phyloP scores from a whole-genome alignment of 768 basidiomycete species.

The Boletus coccyginus region DNA sequence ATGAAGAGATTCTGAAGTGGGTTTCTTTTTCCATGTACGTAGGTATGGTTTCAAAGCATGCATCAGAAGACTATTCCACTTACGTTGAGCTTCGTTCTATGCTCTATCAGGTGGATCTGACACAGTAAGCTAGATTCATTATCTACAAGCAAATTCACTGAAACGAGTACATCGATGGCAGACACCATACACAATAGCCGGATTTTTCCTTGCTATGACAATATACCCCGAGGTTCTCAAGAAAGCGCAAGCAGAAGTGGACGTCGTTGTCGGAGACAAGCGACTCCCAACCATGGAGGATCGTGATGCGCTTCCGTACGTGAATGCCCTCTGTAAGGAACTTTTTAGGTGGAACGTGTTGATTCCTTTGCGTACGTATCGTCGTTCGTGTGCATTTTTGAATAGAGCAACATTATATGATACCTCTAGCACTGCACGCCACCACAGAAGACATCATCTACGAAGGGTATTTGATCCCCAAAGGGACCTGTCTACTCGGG shows the following conservation, averaged over 20 bases:
- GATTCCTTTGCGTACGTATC: not conserved
- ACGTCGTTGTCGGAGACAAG: constrained; percentile 5
- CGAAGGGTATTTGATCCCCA: constrained; percentile 20
- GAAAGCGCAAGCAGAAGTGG: constrained; percentile 15
- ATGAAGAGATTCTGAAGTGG: constrained; percentile 14
- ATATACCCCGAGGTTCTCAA: constrained; percentile 3
- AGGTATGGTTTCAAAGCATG: not conserved
- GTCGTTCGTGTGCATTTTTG: not conserved
- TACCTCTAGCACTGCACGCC: not conserved
- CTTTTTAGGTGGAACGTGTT: constrained; percentile 8
- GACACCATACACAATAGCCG: constrained; percentile 6
- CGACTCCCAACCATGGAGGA: constrained; percentile 14
- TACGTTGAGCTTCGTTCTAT: not conserved
- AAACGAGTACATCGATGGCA: constrained; percentile 2
- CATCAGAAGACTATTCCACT: not conserved
- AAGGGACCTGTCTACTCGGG: constrained; percentile 12
- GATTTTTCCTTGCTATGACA: constrained; percentile 21
- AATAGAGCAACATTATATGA: not conserved
- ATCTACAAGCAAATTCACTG: not conserved
- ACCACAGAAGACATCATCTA: not conserved
- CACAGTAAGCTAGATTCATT: constrained; percentile 24
- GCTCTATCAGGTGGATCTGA: constrained; percentile 26
- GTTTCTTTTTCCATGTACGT: constrained; percentile 6
- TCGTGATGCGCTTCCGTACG: constrained; percentile 13
- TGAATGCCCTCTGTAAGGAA: constrained; percentile 16